Base-by-base conservation (phyloP, 2,329 filamentous ascomycete genomes). In the Penicillium crustosum region DNA sequence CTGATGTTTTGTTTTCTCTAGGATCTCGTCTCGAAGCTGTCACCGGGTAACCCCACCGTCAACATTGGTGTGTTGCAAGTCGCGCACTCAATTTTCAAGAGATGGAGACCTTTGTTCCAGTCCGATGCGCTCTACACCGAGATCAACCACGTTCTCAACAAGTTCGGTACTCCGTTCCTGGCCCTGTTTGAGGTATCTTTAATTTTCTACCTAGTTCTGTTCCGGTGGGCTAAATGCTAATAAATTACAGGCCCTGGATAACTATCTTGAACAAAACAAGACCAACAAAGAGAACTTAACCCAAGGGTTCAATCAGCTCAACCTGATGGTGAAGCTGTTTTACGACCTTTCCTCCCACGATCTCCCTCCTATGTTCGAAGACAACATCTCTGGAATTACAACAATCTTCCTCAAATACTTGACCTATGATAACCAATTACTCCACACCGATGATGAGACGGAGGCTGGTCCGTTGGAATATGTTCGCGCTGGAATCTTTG, bases 301-400 rank as follows among this genome's bases (percentile, higher is more conserved):
- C 70, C 85, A 86, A 65, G 90, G 91, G 73, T 93, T 96, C 67
- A 87, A 90, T 63, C 91, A 92, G 3, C 82, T 99, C 62, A 93
- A 93, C 73, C 82, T 97, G 52, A 86, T 96, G 66, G 82, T 97
- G 66, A 96, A 96, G 79, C 87, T 99, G 49, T 87, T 97, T 72
- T 94, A 94, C 78, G 95, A 99, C 75, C 86, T 99, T 52, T 97
- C 93, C n/a, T 96, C 89, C 72, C 95, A 99, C 73, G 94, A 99
- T 74, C 83, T 99, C 67, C 92, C 94, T 17, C 93, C 93, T 2
- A 88, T 94, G 66, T 96, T 99, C 73, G 94, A 99, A 79, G 89
- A 95, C 64, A 90, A 96, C 70, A 83, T 99, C 21, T 77, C 81
- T 48, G 85, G 85, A 61, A 89, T 99, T 64, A 89, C 90, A 19